Evolutionary conservation across 768 basidiomycete species (phyloP), one percentile per base, ranked within the genome.

Genomic region (Termitomyces sp.): DNA sequence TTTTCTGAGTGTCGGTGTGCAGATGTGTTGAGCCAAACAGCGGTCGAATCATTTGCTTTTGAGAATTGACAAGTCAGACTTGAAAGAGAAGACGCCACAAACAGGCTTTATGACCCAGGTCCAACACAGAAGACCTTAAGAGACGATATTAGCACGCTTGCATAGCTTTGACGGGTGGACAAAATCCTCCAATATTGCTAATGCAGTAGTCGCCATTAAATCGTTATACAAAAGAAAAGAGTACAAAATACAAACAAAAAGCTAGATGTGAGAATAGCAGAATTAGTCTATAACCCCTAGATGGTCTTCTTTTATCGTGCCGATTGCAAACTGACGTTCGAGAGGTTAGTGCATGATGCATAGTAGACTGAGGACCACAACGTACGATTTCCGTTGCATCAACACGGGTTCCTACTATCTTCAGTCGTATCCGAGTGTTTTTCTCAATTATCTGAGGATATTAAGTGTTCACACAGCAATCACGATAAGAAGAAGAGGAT

Each of bases 271-370:
- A 50, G 37, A 54, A 16, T 20, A 29, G 20, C 22, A 22, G 15
- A 37, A 50, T 68, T 68, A 92, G 61, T 92, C 92, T 65, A 95
- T 92, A 54, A 96, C 92, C 48, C 96, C 96, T 29, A 98, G 77
- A 71, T 94, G 96, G 69, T 98, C 96, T 72, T 98, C 96, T 76
- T 98, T 99, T 72, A 98, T 97, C 3, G 91, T 94, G 9, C 94
- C 96, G 63, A 98, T 98, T 2, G 94, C 94, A 65, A 98, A 98
- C 94, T 97, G 34, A 18, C 20, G 3, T 34, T 7, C 20, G 13
- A 46, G 7, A 51, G 18, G 49, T 54, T 41, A 54, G n/a, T 29
- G 20, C 18, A 59, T 13, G 28, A 18, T 51, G 36, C 49, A 15
- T 13, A 8, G 7, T 15, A 45, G 9, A 48, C 36, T 28, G 15